These are phyloP conservation scores for Lojkania enalia DNA, from an alignment of 2,329 filamentous ascomycete species.

Conservation along the genomic window DNA sequence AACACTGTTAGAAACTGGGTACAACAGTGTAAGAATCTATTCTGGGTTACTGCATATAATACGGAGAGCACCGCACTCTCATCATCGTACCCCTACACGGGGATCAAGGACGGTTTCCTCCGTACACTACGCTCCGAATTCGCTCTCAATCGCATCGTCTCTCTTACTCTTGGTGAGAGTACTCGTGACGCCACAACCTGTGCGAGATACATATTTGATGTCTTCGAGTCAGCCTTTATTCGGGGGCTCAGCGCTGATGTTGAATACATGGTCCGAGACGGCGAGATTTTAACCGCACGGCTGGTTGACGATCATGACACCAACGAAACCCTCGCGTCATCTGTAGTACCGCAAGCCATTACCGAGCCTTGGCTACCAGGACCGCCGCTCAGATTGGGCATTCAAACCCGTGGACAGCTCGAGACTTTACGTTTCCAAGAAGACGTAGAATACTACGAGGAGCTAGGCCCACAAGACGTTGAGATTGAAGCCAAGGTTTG, in stretches of 20 bases:
- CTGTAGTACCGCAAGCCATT: conserved; percentile 16
- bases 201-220: conserved; percentile 5
- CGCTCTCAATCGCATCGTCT: conserved; percentile 9
- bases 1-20: too few species aligned
- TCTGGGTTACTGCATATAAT: too few species aligned
- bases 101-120: too few species aligned
- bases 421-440: neutral
- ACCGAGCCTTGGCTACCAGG: conserved; percentile 1
- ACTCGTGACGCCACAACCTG: neutral
- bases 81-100: too few species aligned
- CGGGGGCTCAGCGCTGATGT: conserved; percentile 10
- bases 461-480: neutral
- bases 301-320: conserved; percentile 13
- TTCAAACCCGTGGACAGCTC: conserved; percentile 3
- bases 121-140: conserved; percentile 11
- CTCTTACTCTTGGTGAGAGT: conserved; percentile 9
- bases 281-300: conserved; percentile 9
- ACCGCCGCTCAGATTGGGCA: conserved; percentile 16
- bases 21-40: too few species aligned
- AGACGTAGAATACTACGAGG: neutral
- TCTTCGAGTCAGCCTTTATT: conserved; percentile 5
- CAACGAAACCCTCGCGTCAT: neutral
- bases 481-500: conserved; percentile 10
- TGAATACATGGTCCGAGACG: conserved; percentile 17
- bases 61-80: too few species aligned